A percentile compares a stretch with the other conserved stretches of the same genome.
These are phyloP conservation scores for Phanerochaete carnosa DNA, from an alignment of 768 basidiomycete species.

Conservation along the genomic window DNA sequence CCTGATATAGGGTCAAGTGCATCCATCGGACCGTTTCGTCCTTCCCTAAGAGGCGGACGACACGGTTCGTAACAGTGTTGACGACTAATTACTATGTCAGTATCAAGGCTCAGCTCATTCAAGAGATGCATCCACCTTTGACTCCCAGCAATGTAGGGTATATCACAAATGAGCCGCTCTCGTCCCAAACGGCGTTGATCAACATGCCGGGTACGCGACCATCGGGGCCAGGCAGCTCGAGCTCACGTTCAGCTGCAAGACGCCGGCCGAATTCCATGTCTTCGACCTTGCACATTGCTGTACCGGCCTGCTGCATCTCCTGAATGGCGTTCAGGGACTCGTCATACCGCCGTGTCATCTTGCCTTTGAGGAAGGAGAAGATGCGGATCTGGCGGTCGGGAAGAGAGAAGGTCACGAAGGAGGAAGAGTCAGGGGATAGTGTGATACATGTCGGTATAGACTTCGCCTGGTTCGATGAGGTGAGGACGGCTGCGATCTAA, in stretches of 20 bases:
- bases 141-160: conserved; percentile 94
- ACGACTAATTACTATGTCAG: conserved; percentile 55
- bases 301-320: conserved; percentile 99
- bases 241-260: conserved; percentile 87
- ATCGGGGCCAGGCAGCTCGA: conserved; percentile 80
- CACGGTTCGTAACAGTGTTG: conserved; percentile 92
- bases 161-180: conserved; percentile 90
- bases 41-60: conserved; percentile 84
- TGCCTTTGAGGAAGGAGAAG: conserved; percentile 88
- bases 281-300: conserved; percentile 86
- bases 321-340: conserved; percentile 90
- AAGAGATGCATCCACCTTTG: conserved; percentile 60
- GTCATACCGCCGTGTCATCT: conserved; percentile 90
- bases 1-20: conserved; percentile 89
- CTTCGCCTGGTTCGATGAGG: conserved; percentile 59
- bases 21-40: conserved; percentile 91
- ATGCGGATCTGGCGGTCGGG: conserved; percentile 93
- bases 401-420: conserved; percentile 90
- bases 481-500: not conserved
- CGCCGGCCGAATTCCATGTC: conserved; percentile 99
- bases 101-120: not conserved
- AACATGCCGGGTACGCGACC: conserved; percentile 71
- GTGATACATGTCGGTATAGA: conserved; percentile 89
- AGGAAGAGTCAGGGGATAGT: conserved; percentile 83
- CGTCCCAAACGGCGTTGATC: conserved; percentile 96